phyloP scores from a whole-genome alignment of 441 rosid genomes.

The California macrophylla region DNA sequence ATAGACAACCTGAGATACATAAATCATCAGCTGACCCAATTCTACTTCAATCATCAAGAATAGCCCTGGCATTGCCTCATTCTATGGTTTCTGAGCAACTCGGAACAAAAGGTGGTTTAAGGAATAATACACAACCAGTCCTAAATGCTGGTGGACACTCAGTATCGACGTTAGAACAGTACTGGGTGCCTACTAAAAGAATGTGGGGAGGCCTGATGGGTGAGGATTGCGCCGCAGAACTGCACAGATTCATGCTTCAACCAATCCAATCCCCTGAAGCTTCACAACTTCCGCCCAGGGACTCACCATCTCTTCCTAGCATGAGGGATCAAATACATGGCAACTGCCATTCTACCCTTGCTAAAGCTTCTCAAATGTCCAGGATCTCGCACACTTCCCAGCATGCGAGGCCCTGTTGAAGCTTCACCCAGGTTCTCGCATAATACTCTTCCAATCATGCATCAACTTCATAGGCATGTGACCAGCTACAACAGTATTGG shows the following conservation, averaged over 20 bases:
- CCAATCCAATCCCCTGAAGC: not conserved
- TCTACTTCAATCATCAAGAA: not conserved
- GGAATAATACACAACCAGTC: not conserved
- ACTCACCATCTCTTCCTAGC: not conserved
- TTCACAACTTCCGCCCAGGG: not conserved
- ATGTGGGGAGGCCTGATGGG: slow-evolving; percentile 1
- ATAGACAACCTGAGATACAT: not conserved
- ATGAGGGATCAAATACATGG: not conserved
- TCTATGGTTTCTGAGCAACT: not conserved
- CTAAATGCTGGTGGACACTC: not conserved
- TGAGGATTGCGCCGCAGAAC: not conserved
- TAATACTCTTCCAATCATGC: not conserved
- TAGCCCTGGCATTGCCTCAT: not conserved
- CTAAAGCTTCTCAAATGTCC: not conserved
- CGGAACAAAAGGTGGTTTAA: not conserved
- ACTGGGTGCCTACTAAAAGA: not conserved
- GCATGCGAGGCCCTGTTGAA: no score
- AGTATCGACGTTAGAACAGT: not conserved
- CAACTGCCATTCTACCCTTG: not conserved
- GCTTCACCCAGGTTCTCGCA: no score
- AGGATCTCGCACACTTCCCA: not conserved
- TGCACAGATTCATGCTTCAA: not conserved
- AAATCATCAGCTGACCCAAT: not conserved
- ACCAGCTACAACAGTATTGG: not conserved
- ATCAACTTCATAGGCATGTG: not conserved